Evolutionary conservation across 2,329 filamentous ascomycete genomes (phyloP).

Genomic region (Sporothrix globosa): DNA sequence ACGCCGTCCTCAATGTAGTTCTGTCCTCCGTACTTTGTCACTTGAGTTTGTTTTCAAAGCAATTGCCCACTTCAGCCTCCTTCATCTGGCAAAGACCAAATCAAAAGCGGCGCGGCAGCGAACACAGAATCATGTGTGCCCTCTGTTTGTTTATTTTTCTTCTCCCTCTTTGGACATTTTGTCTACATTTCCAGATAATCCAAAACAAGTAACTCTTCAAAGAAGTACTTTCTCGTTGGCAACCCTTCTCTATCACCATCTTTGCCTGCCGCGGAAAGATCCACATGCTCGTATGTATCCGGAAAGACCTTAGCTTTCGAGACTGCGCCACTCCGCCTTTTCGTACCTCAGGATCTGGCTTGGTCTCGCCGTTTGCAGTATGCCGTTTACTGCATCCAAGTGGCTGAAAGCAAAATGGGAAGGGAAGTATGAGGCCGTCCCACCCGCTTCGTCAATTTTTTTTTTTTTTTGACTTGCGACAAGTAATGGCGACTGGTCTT

Average conservation of each 20-base stretch:
- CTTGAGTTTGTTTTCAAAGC: too few species aligned
- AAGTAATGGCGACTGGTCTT: too few species aligned
- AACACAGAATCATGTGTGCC: neutral
- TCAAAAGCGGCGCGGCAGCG: neutral
- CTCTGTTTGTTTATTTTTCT: neutral
- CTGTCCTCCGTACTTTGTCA: too few species aligned
- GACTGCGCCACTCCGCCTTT: constrained; percentile 17
- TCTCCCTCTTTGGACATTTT: neutral
- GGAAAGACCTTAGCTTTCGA: neutral
- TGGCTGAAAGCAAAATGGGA: neutral
- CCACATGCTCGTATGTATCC: neutral
- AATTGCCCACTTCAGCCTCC: neutral
- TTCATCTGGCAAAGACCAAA: neutral
- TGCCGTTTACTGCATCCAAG: neutral
- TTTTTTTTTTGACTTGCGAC: too few species aligned
- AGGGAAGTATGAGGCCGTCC: neutral
- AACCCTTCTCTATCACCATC: too few species aligned
- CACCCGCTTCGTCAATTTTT: neutral
- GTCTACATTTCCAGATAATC: neutral
- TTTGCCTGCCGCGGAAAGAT: neutral
- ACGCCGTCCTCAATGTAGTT: too few species aligned
- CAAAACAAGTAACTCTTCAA: neutral
- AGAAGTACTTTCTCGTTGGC: neutral
- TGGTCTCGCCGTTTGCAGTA: neutral
- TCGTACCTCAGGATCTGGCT: neutral